Evolutionary conservation across 2,329 filamentous ascomycete species (phyloP), one percentile per base, ranked within the genome.

Genomic region (Colletotrichum sidae): DNA sequence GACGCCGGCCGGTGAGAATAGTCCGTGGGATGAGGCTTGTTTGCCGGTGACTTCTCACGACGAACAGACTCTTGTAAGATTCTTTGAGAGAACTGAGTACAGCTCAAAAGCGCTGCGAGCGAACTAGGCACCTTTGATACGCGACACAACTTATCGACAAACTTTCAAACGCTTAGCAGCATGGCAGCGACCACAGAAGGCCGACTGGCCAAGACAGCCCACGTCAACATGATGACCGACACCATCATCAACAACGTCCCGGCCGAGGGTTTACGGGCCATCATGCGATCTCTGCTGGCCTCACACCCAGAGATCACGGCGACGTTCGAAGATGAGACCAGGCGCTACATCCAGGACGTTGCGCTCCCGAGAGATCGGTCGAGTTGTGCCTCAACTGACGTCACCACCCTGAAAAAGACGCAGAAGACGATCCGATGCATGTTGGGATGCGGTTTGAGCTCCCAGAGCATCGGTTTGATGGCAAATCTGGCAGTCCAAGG

Each of bases 151-250:
- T 10, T 8, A 37, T 25, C 15, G 8, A 17, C 35, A 11, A 39
- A 6, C 3, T 37, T 41, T n/a, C 35, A n/a, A 8, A 10, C 37
- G 4, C n/a, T 6, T 9, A 15, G 6, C 44, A 25, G 44, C 4
- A 64, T 64, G 60, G 37, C 49, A 33, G n/a, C 60, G 37, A 12
- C n/a, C 5, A 7, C 55, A 11, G 47, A 42, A 7, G 42, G 41
- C n/a, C 49, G 33, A 15, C 42, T 67, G 55, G 66, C 65, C 57
- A 72, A 69, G n/a, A 69, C 67, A 41, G 77, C 79, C 34, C 80
- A 82, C 68, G 78, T 82, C 67, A 83, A 82, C 56, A 79, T 82
- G 76, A 82, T 82, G 80, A 79, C 77, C 2, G 80, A 82, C 60
- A 80, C 77, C 4, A 76, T 82, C 60, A 79, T 82, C 56, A 77